Evolutionary conservation across 176 grass and related monocot genomes (phyloP).

Genomic region (Oryza punctata): DNA sequence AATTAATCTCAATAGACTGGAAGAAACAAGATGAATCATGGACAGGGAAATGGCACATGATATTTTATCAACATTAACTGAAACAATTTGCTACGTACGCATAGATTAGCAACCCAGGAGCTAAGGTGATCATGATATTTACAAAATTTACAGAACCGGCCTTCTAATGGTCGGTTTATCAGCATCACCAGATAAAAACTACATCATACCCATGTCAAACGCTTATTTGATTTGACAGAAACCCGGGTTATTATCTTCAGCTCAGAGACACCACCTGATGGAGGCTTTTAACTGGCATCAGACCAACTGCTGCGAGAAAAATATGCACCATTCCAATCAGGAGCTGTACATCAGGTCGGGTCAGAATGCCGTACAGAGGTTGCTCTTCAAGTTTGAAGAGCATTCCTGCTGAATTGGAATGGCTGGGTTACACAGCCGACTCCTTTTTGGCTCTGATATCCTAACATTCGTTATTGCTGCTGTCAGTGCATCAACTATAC

Average conservation of each 20-base stretch:
- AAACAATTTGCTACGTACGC: constrained; percentile 12
- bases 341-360: constrained; percentile 34
- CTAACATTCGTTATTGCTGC: constrained; percentile 67
- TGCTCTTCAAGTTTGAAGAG: constrained; percentile 68
- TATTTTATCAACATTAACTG: constrained; percentile 33
- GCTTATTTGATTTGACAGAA: constrained; percentile 33
- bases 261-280: constrained; percentile 3
- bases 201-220: constrained; percentile 21
- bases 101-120: constrained; percentile 42
- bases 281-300: constrained; percentile 16
- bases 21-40: not conserved
- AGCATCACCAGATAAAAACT: constrained; percentile 27
- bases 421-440: constrained; percentile 55
- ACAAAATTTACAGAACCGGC: constrained; percentile 59
- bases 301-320: constrained; percentile 11
- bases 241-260: constrained; percentile 37
- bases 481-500: constrained; percentile 69
- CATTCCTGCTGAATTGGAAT: constrained; percentile 59
- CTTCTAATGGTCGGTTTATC: constrained; percentile 26
- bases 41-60: not conserved
- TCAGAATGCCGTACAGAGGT: constrained; percentile 79
- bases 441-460: constrained; percentile 74
- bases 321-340: constrained; percentile 32
- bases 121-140: constrained; percentile 44
- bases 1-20: not conserved